Evolutionary conservation across 352 stramenopile species (phyloP).

Genomic region (Pythium dissotocum): DNA sequence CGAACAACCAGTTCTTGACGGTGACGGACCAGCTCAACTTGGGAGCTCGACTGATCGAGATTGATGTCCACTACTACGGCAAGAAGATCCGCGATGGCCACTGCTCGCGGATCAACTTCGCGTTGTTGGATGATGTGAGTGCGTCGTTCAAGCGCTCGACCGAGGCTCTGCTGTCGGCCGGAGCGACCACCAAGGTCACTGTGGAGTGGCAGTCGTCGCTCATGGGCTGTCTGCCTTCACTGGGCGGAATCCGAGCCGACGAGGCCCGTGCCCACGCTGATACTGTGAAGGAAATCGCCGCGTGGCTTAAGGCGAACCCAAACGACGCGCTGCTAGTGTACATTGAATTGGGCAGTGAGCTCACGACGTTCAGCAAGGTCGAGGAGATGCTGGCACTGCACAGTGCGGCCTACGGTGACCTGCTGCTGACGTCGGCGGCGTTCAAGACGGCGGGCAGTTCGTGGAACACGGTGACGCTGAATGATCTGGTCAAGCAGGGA

Average conservation of each 20-base stretch:
- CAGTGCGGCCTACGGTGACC: constrained; percentile 44
- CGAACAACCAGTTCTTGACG: constrained; percentile 73
- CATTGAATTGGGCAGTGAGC: constrained; percentile 52
- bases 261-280: constrained; percentile 53
- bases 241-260: constrained; percentile 76
- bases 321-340: constrained; percentile 58
- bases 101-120: constrained; percentile 61
- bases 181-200: constrained; percentile 25
- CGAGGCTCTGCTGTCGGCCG: constrained; percentile 35
- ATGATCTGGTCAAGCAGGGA: constrained; percentile 42
- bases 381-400: constrained; percentile 54
- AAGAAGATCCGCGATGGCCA: constrained; percentile 68
- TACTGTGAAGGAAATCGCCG: constrained; percentile 54
- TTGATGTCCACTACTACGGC: constrained; percentile 83
- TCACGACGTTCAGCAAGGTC: constrained; percentile 41
- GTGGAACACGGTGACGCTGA: constrained; percentile 53
- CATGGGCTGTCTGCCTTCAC: constrained; percentile 75
- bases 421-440: constrained; percentile 52
- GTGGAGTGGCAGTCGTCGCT: constrained; percentile 62
- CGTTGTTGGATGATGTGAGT: constrained; percentile 56
- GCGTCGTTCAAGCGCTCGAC: constrained; percentile 38
- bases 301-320: constrained; percentile 53
- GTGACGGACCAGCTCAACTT: constrained; percentile 80
- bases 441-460: constrained; percentile 35
- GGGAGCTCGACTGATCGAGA: constrained; percentile 73